Conservation (phyloP, 495 filamentous ascomycete genomes). For the Penicillium lagena region DNA sequence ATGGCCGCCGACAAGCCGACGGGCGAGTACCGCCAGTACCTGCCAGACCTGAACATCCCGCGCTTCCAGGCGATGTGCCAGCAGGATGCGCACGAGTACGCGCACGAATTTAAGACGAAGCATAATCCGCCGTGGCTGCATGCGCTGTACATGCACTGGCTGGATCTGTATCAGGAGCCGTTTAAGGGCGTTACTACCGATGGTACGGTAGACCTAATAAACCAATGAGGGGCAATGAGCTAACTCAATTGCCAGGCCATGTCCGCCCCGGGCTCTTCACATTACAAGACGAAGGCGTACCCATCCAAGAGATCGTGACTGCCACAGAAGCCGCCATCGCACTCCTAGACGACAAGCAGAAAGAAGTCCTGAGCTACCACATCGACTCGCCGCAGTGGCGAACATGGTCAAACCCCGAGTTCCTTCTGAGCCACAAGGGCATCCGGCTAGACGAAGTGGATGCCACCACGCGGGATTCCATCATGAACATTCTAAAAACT, state of each 20-base stretch:
- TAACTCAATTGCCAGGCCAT: constrained; percentile 27
- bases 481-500: constrained; percentile 46
- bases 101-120: constrained; percentile 50
- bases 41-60: constrained; percentile 53
- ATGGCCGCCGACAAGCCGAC: constrained; percentile 9
- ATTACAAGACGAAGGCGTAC: constrained; percentile 55
- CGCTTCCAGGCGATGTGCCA: constrained; percentile 58
- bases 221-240: no score
- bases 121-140: constrained; percentile 63
- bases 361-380: constrained; percentile 43
- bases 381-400: constrained; percentile 68
- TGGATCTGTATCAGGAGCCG: constrained; percentile 57
- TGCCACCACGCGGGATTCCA: constrained; percentile 31
- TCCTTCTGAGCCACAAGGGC: constrained; percentile 55
- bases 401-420: constrained; percentile 71
- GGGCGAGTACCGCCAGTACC: constrained; percentile 48
- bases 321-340: constrained; percentile 37
- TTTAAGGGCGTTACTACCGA: constrained; percentile 67
- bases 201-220: constrained; percentile 31
- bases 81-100: constrained; percentile 60
- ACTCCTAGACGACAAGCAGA: constrained; percentile 41
- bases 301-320: constrained; percentile 47
- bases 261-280: constrained; percentile 51
- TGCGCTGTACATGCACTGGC: constrained; percentile 60
- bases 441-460: constrained; percentile 57